Percentiles rank a stretch among this genome's conserved stretches.
phyloP scores from a whole-genome alignment of 2,329 filamentous ascomycete species.

The Fusarium dlaminii region DNA sequence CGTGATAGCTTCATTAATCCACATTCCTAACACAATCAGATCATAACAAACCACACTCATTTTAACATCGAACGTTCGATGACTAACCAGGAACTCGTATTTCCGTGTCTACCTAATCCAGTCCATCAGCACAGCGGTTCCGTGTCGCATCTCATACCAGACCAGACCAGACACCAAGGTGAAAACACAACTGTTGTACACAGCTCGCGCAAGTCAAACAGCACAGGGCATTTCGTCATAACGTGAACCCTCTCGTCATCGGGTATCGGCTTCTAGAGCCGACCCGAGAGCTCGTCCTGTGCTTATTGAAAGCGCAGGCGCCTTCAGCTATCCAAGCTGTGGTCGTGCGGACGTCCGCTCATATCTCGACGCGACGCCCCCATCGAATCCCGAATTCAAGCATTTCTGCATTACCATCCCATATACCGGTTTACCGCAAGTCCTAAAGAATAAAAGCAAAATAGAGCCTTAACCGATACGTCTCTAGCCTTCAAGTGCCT shows the following conservation, averaged over 20 bases:
- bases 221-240: slow-evolving; percentile 24
- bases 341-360: slow-evolving; percentile 32
- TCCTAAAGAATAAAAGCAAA: slow-evolving; percentile 39
- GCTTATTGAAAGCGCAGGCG: slow-evolving; percentile 30
- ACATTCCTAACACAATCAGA: slow-evolving; percentile 6
- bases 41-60: slow-evolving; percentile 7
- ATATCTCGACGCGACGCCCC: slow-evolving; percentile 38
- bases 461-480: slow-evolving; percentile 17
- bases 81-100: slow-evolving; percentile 40
- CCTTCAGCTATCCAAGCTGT: slow-evolving; percentile 41
- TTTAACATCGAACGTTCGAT: slow-evolving; percentile 1
- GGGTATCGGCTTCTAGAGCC: slow-evolving; percentile 14
- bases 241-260: slow-evolving; percentile 17
- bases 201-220: slow-evolving; percentile 34
- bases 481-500: slow-evolving; percentile 57
- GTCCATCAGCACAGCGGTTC: slow-evolving; percentile 42
- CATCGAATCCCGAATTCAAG: slow-evolving; percentile 40
- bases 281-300: slow-evolving; percentile 30
- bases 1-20: slow-evolving; percentile 13
- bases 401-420: slow-evolving; percentile 44
- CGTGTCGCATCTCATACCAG: slow-evolving; percentile 33
- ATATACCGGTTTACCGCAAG: slow-evolving; percentile 39
- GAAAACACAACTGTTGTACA: slow-evolving; percentile 42
- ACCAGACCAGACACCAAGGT: slow-evolving; percentile 31
- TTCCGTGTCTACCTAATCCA: slow-evolving; percentile 44